phyloP scores from a whole-genome alignment of 352 stramenopile genomes.

The Phytophthora cactorum region DNA sequence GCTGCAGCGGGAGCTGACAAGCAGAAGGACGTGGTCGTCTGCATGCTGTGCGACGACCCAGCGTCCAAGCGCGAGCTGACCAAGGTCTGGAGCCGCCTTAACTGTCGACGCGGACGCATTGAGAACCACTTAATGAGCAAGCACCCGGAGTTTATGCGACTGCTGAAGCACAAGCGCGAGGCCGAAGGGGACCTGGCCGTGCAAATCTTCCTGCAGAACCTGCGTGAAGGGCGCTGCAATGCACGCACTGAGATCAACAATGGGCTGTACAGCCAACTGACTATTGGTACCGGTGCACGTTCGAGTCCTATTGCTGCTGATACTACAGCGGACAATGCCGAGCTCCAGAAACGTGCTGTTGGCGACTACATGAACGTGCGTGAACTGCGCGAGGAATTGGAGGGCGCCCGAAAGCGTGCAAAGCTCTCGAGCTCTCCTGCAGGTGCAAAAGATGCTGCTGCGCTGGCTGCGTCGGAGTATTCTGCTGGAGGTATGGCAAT shows the following conservation, averaged over 20 bases:
- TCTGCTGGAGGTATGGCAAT: slow-evolving; percentile 29
- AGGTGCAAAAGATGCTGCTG: slow-evolving; percentile 11
- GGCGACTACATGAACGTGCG: slow-evolving; percentile 34
- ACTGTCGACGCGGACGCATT: slow-evolving; percentile 77
- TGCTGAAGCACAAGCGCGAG: slow-evolving; percentile 82
- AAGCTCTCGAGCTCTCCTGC: slow-evolving; percentile 16
- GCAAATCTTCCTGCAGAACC: slow-evolving; percentile 80
- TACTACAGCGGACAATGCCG: slow-evolving; percentile 2
- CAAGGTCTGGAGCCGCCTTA: slow-evolving; percentile 79
- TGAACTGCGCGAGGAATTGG: slow-evolving; percentile 28
- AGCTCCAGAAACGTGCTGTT: slow-evolving; percentile 40
- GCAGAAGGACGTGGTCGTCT: slow-evolving; percentile 65
- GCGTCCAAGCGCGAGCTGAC: slow-evolving; percentile 57
- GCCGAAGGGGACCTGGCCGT: slow-evolving; percentile 70
- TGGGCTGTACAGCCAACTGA: slow-evolving; percentile 62
- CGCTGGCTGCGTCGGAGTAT: slow-evolving; percentile 24
- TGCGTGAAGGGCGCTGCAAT: slow-evolving; percentile 76
- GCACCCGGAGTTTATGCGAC: slow-evolving; percentile 81
- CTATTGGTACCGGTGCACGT: slow-evolving; percentile 1
- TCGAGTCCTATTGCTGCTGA: slow-evolving; percentile 8
- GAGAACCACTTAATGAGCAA: slow-evolving; percentile 85
- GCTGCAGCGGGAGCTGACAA: slow-evolving; percentile 25
- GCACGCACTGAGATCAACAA: slow-evolving; percentile 70
- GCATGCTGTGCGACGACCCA: slow-evolving; percentile 81
- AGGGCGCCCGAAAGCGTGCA: slow-evolving; percentile 33